A percentile compares a stretch with the other conserved stretches of the same genome.
Evolutionary conservation across 2,329 filamentous ascomycete species (phyloP).

Genomic region (Chaetomium strumarium): DNA sequence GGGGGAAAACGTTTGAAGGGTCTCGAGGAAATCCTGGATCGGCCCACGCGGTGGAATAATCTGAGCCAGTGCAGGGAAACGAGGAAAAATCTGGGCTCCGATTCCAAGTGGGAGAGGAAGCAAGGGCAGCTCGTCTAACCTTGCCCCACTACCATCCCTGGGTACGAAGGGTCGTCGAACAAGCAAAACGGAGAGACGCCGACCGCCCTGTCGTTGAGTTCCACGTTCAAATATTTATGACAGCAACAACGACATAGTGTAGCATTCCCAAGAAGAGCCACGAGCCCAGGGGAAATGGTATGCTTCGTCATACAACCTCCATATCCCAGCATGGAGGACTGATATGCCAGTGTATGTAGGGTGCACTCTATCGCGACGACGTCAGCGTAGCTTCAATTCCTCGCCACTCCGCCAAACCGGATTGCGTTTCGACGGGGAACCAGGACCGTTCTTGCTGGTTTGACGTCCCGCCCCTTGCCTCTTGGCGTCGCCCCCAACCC

Average conservation of each 20-base stretch:
- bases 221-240: too few relatives aligned
- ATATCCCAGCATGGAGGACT: too few relatives aligned
- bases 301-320: too few relatives aligned
- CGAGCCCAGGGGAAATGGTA: too few relatives aligned
- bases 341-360: too few relatives aligned
- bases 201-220: neutral
- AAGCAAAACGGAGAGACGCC: neutral
- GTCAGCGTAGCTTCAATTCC: too few relatives aligned
- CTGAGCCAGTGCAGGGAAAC: constrained; percentile 14
- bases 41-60: constrained; percentile 14
- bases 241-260: too few relatives aligned
- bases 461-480: neutral
- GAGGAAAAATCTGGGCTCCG: constrained; percentile 12
- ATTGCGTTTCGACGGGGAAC: neutral
- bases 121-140: constrained; percentile 17
- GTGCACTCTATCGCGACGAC: too few relatives aligned
- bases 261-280: too few relatives aligned
- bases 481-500: neutral
- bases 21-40: constrained; percentile 9
- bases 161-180: neutral
- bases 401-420: too few relatives aligned
- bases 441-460: too few relatives aligned
- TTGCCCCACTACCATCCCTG: neutral
- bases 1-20: constrained; percentile 17
- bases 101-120: constrained; percentile 16